Evolutionary conservation across 192 early-diverging fungal species (phyloP), one percentile per base, ranked within the genome.

Genomic region (Gryganskiella cystojenkinii): DNA sequence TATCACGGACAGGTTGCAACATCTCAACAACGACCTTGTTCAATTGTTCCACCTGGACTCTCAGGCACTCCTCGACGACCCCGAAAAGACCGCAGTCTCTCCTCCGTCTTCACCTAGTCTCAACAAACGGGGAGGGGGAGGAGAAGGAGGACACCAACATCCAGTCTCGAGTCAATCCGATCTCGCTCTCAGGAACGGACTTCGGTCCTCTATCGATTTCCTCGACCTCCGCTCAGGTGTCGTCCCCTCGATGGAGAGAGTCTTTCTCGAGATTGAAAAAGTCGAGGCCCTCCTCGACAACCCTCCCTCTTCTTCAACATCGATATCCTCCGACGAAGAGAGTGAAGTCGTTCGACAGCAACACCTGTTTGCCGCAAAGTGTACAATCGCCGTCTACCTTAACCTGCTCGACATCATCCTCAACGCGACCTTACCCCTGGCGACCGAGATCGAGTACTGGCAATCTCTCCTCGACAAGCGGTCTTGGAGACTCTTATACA

Each of bases 381-480:
- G 81, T n/a, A 82, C 80, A 0, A 45, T 85, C 8, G 85, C 83
- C 3, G 78, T 90, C 19, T 87, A 93, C 56, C 89, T 85, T 3
- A 83, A 83, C 25, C 62, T 88, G 0, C 71, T 91, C 14, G 80
- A 82, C 31, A 82, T 80, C 13, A 82, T 93, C 11, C 67, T 93
- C 31, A 81, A 86, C 22, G 69, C 85, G 0, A 87, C 86, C 17
- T 68, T 93, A 50, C 90, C 90, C 8, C 51, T 92, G 34, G 82
- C 86, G 2, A 80, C 82, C 22, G 84, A 90, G 43, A 87, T 92
- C 43, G 70, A 87, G 45, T 93, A 91, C 65, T 93, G 92, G 92
- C 81, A 85, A 47, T 65, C 82, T 0, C 78, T 88, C 31, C 80
- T 82, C 35, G 82, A 82, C 31, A 85, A 80, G 28, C 53, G 67